Percentiles rank a stretch among this genome's conserved stretches.
phyloP scores from a whole-genome alignment of 495 filamentous ascomycete species.

The Letharia lupina region DNA sequence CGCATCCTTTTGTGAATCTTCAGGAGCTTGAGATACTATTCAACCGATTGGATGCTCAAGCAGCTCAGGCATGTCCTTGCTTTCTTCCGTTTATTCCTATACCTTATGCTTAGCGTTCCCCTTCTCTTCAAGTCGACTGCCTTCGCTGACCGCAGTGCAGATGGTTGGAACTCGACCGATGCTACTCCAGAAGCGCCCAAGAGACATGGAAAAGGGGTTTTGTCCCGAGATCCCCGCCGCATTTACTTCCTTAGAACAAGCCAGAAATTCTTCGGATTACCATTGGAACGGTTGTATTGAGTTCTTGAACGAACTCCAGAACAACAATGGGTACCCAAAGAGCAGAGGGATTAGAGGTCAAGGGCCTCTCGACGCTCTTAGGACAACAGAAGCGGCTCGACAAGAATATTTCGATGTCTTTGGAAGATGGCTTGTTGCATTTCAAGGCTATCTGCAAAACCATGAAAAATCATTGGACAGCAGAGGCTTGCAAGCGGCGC shows the following conservation, averaged over 20 bases:
- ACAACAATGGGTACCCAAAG: neutral
- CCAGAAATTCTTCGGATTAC: constrained; percentile 23
- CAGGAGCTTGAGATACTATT: constrained; percentile 21
- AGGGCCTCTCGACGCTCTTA: neutral
- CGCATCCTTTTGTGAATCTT: constrained; percentile 11
- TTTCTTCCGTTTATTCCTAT: neutral
- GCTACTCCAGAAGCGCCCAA: constrained; percentile 1
- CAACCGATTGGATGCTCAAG: constrained; percentile 20
- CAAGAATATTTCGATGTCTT: neutral
- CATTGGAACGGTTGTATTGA: constrained; percentile 16
- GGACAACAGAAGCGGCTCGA: neutral
- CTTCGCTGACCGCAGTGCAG: constrained; percentile 10
- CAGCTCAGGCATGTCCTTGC: constrained; percentile 12
- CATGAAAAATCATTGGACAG: neutral
- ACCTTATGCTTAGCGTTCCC: neutral
- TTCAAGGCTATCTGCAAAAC: constrained; percentile 10
- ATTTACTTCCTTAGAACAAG: constrained; percentile 23
- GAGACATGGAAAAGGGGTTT: constrained; percentile 14
- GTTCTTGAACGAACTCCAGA: neutral
- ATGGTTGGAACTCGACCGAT: constrained; percentile 18
- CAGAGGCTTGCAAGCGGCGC: constrained; percentile 14
- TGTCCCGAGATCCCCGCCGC: constrained; percentile 13
- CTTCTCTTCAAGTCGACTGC: neutral
- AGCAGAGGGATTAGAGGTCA: neutral
- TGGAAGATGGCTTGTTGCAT: constrained; percentile 13